A percentile compares a stretch with the other conserved stretches of the same genome.
Evolutionary conservation across 169 alveolate species (phyloP).

Genomic region (Plasmodium malariae): DNA sequence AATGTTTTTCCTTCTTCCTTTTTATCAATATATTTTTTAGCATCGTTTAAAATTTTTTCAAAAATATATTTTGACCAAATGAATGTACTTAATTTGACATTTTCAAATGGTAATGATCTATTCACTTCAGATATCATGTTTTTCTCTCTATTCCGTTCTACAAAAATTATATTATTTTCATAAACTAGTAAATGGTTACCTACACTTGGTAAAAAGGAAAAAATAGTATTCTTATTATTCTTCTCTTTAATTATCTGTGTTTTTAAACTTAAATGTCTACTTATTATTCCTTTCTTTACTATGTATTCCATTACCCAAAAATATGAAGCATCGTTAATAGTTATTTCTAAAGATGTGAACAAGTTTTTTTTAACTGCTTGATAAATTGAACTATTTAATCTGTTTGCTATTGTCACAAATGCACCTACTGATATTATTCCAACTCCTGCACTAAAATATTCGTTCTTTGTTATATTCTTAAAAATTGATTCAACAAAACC

Average conservation of each 20-base stretch:
- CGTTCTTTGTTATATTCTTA: conserved; percentile 73
- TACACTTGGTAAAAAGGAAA: conserved; percentile 73
- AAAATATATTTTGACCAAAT: conserved; percentile 71
- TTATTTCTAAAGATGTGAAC: conserved; percentile 78
- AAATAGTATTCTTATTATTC: conserved; percentile 28
- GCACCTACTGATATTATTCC: conserved; percentile 80
- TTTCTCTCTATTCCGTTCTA: conserved; percentile 56
- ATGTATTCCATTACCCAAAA: conserved; percentile 86
- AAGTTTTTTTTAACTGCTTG: conserved; percentile 70
- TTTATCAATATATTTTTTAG: conserved; percentile 51
- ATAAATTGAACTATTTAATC: conserved; percentile 73
- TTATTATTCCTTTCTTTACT: conserved; percentile 67
- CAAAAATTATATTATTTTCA: conserved; percentile 36
- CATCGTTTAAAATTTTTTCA: conserved; percentile 61
- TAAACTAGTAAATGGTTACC: conserved; percentile 72
- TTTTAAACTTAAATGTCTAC: conserved; percentile 78
- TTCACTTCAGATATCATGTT: conserved; percentile 40
- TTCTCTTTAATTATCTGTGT: conserved; percentile 47
- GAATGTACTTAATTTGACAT: conserved; percentile 68
- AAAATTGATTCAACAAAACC: conserved; percentile 68
- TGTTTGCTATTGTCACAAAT: conserved; percentile 64
- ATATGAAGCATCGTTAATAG: conserved; percentile 83
- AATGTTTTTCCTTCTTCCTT: conserved; percentile 84
- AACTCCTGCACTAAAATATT: conserved; percentile 78
- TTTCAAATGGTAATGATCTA: conserved; percentile 70